A percentile compares a stretch with the other conserved stretches of the same genome.
Conservation (phyloP, 805 yeast species). For the Yamadazyma sp. region DNA sequence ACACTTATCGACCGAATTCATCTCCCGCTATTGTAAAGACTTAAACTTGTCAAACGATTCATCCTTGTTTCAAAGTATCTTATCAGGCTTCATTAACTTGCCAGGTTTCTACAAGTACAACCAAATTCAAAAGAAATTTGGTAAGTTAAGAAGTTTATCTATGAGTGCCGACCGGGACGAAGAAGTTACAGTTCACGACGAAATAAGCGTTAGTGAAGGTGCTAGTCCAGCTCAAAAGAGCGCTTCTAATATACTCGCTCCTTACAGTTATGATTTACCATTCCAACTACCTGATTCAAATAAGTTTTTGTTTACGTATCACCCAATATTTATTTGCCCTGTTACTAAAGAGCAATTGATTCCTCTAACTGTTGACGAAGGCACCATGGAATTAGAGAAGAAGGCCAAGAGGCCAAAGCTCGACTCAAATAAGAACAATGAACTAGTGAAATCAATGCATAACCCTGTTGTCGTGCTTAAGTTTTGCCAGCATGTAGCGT, state of each 20-base stretch:
- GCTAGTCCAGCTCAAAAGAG: not conserved
- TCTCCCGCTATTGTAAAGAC: slow-evolving; percentile 38
- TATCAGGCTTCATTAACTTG: slow-evolving; percentile 41
- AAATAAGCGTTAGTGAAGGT: slow-evolving; percentile 1
- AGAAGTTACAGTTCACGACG: not conserved
- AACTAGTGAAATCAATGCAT: slow-evolving; percentile 14
- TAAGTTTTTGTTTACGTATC: slow-evolving; percentile 40
- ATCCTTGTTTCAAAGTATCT: slow-evolving; percentile 38
- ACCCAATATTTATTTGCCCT: slow-evolving; percentile 48
- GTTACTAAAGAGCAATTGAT: slow-evolving; percentile 43
- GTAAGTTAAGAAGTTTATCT: slow-evolving; percentile 13
- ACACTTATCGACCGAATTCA: slow-evolving; percentile 39
- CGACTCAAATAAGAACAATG: slow-evolving; percentile 9
- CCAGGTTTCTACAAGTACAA: slow-evolving; percentile 45
- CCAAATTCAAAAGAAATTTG: slow-evolving; percentile 33
- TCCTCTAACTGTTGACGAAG: slow-evolving; percentile 30
- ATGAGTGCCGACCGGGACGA: not conserved
- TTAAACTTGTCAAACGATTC: slow-evolving; percentile 40
- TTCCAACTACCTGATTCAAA: slow-evolving; percentile 42
- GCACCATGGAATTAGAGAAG: slow-evolving; percentile 13
- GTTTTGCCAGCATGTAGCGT: slow-evolving; percentile 42
- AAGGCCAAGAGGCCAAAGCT: slow-evolving; percentile 19
- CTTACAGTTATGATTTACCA: slow-evolving; percentile 35
- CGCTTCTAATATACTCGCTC: slow-evolving; percentile 16
- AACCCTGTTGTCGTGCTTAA: slow-evolving; percentile 44